Evolutionary conservation across 2,329 filamentous ascomycete genomes (phyloP), one percentile per base, ranked within the genome.

Genomic region (Aureobasidium sp.): DNA sequence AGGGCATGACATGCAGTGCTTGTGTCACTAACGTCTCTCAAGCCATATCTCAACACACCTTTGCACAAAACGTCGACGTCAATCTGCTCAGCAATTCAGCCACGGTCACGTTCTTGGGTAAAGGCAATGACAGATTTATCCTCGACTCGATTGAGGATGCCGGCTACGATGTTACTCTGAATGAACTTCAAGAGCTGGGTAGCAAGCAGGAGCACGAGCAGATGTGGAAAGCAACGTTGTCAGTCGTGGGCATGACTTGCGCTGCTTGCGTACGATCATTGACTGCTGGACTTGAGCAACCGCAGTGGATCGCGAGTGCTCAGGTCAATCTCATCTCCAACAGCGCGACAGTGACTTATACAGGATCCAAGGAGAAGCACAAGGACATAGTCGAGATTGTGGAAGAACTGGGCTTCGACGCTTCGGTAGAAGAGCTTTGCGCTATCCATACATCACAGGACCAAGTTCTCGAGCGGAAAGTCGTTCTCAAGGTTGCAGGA

Each of bases 1-100:
- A 70, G n/a, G 79, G 79, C 11, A 79, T 81, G 77, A 80, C 78
- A 3, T 81, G 78, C 61, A 76, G 77, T 51, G 72, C 77, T 4
- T 81, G 79, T 59, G 72, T 76, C 5, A 72, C 71, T 12, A 69
- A 71, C 25, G 69, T 81, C 49, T 75, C 70, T 0, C 65, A 69
- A 44, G 73, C 72, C 1, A 57, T 81, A 6, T 63, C 74, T 53
- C 66, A 71, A 29, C 60, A 74, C 11, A 53, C 67, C 2, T 79
- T 73, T 61, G 68, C 80, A 6, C 66, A 66, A 12, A 63, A 70
- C 35, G 73, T 74, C 30, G 71, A 74, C 32, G 70, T 81, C 35
- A 78, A 75, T 56, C 68, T 79, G 5, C 61, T 80, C 27, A 71
- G 74, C 2, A 74, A 79, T 61, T 75, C 71, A 56, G 75, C 71